These are phyloP conservation scores for Lactifluus volemus DNA, from an alignment of 768 basidiomycete genomes.

Conservation along the genomic window DNA sequence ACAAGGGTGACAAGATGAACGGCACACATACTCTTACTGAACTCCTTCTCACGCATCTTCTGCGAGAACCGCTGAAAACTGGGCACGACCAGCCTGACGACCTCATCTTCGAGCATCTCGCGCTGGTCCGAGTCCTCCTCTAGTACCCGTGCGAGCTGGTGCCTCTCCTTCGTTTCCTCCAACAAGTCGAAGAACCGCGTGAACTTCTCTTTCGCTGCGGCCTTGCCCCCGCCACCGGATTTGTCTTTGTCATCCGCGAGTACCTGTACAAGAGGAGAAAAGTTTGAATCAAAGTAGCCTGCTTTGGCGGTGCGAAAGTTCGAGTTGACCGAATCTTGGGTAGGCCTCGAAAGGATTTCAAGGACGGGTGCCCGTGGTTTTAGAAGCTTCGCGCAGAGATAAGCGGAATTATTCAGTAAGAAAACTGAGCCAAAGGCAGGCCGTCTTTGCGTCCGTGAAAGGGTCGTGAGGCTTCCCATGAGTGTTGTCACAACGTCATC, in stretches of 20 bases:
- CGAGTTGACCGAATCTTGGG: slow-evolving; percentile 54
- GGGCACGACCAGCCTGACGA: slow-evolving; percentile 68
- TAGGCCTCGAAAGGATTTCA: slow-evolving; percentile 49
- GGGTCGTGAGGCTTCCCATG: slow-evolving; percentile 47
- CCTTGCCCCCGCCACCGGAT: slow-evolving; percentile 30
- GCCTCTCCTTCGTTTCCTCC: slow-evolving; percentile 73
- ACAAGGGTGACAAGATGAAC: not conserved
- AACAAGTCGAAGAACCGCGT: slow-evolving; percentile 73
- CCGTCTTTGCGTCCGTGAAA: slow-evolving; percentile 52
- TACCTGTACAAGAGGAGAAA: slow-evolving; percentile 64
- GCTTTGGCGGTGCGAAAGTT: slow-evolving; percentile 77
- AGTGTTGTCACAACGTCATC: slow-evolving; percentile 70
- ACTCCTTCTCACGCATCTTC: slow-evolving; percentile 71
- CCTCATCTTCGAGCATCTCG: slow-evolving; percentile 58
- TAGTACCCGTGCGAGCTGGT: slow-evolving; percentile 57
- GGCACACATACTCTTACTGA: slow-evolving; percentile 62
- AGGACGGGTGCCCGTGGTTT: slow-evolving; percentile 40
- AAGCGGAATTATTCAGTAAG: slow-evolving; percentile 70
- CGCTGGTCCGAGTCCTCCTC: slow-evolving; percentile 60
- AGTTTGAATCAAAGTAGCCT: slow-evolving; percentile 77
- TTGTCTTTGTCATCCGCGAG: slow-evolving; percentile 43
- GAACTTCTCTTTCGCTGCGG: slow-evolving; percentile 72
- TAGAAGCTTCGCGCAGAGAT: slow-evolving; percentile 54
- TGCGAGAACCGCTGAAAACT: slow-evolving; percentile 65
- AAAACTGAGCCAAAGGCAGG: slow-evolving; percentile 68